Base-by-base conservation (phyloP, 257 asterid species). In the Gardenia jasminoides region DNA sequence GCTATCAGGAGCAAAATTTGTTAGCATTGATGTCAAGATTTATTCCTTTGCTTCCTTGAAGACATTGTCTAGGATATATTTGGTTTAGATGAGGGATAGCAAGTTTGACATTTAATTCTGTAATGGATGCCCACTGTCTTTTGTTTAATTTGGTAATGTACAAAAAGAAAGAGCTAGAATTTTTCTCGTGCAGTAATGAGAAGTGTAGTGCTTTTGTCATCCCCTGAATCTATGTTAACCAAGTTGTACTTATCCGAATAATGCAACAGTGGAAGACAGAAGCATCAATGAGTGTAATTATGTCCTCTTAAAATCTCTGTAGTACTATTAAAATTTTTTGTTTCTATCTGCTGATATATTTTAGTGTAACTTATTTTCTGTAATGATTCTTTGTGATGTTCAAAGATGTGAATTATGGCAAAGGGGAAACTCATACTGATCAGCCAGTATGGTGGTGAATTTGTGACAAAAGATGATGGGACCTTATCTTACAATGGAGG, bases 391-490 rank as follows among this genome's bases (percentile, higher is more conserved):
- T 76, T 77, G 79, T 80, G 80, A 76, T 78, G 72, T 78, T 44
- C 81, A 89, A 82, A 88, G 96, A 80, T 87, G 73, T 83, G 85
- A 84, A 81, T 83, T 77, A 94, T 94, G 98, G 96, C 78, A 70
- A 94, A 88, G 88, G 92, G 93, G 83, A 94, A 92, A 89, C 98
- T 94, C 82, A 94, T 94, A 79, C 81, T 92, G 80, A 92, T 94
- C 80, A 88, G 97, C 84, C 94, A 92, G 87, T 89, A 89, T 83
- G 98, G 97, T 80, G 98, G 97, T 79, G 86, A 88, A 80, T 94
- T 94, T 81, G 75, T 87, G 83, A 87, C 88, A 77, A 89, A 82
- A 83, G 90, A 81, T 61, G 97, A 91, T 67, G 91, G 96, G 46
- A 90, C 90, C 77, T 81, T 92, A 88, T 88, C 92, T 54, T 94